Conservation (phyloP, 495 filamentous ascomycete species). For the Pyrenopolyporus hunteri region DNA sequence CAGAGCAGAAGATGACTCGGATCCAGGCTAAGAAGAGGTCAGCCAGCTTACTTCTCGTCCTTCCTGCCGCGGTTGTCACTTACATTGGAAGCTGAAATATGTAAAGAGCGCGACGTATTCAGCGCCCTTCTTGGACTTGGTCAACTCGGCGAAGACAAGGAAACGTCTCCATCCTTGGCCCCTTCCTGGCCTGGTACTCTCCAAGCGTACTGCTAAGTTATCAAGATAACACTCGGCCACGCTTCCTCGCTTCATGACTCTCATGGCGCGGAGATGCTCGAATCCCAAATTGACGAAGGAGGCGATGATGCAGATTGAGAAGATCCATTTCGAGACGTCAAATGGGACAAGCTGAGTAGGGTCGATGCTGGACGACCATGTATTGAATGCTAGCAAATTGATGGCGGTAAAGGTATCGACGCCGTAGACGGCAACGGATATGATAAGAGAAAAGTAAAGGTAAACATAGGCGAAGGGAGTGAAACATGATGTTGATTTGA, state of each 20-base stretch:
- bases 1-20: constrained; percentile 84
- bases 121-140: constrained; percentile 85
- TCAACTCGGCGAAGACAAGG: constrained; percentile 89
- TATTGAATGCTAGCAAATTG: constrained; percentile 82
- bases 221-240: constrained; percentile 93
- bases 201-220: constrained; percentile 77
- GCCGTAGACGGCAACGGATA: constrained; percentile 83
- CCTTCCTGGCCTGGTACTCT: constrained; percentile 73
- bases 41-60: background rate
- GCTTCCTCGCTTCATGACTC: constrained; percentile 79
- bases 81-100: constrained; percentile 93
- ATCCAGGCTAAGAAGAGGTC: constrained; percentile 69
- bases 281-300: constrained; percentile 78
- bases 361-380: constrained; percentile 62
- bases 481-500: constrained; percentile 79
- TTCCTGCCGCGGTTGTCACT: constrained; percentile 31
- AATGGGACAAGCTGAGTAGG: constrained; percentile 61
- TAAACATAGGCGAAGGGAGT: constrained; percentile 81
- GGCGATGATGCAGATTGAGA: constrained; percentile 83
- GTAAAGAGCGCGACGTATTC: constrained; percentile 93
- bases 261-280: constrained; percentile 77
- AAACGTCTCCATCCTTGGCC: constrained; percentile 82
- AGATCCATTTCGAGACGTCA: constrained; percentile 82
- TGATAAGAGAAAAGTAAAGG: constrained; percentile 76
- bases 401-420: constrained; percentile 93